A percentile compares a stretch with the other conserved stretches of the same genome.
phyloP scores from a whole-genome alignment of 1,284 basidiomycete genomes.

The Retiboletus fuscus region DNA sequence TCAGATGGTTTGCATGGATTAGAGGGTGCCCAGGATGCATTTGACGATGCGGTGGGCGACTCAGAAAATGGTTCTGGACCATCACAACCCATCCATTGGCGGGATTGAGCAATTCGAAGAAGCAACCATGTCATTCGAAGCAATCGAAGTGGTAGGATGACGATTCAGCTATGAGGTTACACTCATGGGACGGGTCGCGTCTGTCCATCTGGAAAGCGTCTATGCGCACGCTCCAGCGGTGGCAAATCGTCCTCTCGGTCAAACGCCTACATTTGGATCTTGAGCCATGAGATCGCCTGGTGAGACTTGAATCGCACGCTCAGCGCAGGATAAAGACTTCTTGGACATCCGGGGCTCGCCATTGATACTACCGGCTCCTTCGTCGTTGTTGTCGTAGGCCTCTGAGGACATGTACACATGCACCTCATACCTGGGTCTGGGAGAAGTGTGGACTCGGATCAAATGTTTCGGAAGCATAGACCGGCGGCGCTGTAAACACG shows the following conservation, averaged over 20 bases:
- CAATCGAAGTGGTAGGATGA: not conserved
- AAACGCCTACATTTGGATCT: constrained; percentile 47
- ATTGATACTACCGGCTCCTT: constrained; percentile 51
- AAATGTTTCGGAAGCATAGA: constrained; percentile 78
- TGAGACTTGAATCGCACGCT: constrained; percentile 14
- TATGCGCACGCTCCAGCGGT: constrained; percentile 60
- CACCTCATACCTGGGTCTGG: constrained; percentile 44
- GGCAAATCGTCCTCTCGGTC: not conserved
- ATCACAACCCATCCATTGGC: too few species aligned
- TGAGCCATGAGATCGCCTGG: constrained; percentile 36
- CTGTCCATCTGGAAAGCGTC: constrained; percentile 48
- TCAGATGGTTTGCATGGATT: too few species aligned
- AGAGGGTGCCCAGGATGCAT: too few species aligned
- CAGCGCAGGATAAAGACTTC: constrained; percentile 5
- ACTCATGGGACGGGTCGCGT: constrained; percentile 39
- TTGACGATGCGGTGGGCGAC: too few species aligned
- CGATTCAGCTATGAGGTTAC: not conserved
- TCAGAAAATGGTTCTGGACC: too few species aligned
- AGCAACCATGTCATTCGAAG: too few species aligned
- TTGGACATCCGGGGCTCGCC: constrained; percentile 61
- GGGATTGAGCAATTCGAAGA: too few species aligned
- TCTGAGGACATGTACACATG: constrained; percentile 43
- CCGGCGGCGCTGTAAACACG: constrained; percentile 58
- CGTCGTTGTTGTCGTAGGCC: constrained; percentile 46
- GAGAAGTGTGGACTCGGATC: constrained; percentile 48